Evolutionary conservation across 345 rosid genomes (phyloP), one percentile per base, ranked within the genome.

Genomic region (Eucalyptus marginata): DNA sequence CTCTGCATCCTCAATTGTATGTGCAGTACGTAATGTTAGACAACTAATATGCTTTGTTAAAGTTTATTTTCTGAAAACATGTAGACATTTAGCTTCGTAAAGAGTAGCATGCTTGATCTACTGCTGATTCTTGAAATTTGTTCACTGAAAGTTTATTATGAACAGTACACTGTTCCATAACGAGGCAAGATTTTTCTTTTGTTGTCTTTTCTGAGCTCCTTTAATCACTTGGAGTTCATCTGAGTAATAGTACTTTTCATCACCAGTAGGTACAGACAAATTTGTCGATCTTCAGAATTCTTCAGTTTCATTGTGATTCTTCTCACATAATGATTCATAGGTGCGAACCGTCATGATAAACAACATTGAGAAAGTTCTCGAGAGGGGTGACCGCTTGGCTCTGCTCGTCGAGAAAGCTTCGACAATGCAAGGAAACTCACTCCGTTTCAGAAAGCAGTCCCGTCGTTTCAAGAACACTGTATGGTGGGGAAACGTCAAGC

Each of bases 401-500:
- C 59, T 94, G 80, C 90, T 94, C 0, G 95, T 94, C 1, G 94
- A 93, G 27, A 94, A 93, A 88, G 90, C 96, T 29, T 40, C 92
- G 3, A 47, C 89, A 3, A 18, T 94, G 87, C 94, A 94, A 87
- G 93, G 93, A 81, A 90, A 92, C 47, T 86, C 95, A 7, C 25
- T 90, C 27, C 90, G 92, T 12, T 93, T 94, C 88, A 93, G 88
- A 66, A 89, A 91, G 62, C 95, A 94, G 86, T 49, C 91, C 50
- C 93, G 92, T 2, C 93, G 90, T 43, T 90, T 86, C 88, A 90
- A 92, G 76, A 94, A 84, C 51, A 87, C 91, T 7, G 33, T 92
- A 49, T 93, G 94, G 94, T 93, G 94, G 95, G 91, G 89, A 88
- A 91, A 94, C n/a, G 87, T 90, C 59, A 93, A 94, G 92, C 92